phyloP scores from a whole-genome alignment of 768 basidiomycete species.

The Phaeotremella skinneri region DNA sequence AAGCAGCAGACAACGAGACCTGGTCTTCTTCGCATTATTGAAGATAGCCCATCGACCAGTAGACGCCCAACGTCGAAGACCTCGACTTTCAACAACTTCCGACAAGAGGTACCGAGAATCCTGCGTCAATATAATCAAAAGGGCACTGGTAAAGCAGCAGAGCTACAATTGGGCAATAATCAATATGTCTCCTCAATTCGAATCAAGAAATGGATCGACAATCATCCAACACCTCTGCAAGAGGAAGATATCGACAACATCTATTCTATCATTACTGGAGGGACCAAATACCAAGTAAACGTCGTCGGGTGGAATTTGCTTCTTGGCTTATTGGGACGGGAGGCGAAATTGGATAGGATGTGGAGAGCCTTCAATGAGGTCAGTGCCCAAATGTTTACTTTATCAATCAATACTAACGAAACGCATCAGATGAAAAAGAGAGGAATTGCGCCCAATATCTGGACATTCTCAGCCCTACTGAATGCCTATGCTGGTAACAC shows the following conservation, averaged over 20 bases:
- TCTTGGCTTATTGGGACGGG: constrained; percentile 33
- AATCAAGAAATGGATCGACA: neutral
- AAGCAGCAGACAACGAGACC: too few relatives aligned
- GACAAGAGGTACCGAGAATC: too few relatives aligned
- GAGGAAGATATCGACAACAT: constrained; percentile 6
- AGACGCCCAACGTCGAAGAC: too few relatives aligned
- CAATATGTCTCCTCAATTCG: neutral
- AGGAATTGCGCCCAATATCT: constrained; percentile 39
- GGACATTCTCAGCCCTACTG: constrained; percentile 43
- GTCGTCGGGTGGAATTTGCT: constrained; percentile 45
- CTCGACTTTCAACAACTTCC: too few relatives aligned
- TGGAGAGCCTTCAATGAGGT: constrained; percentile 48
- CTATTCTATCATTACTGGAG: constrained; percentile 22
- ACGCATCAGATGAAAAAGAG: constrained; percentile 48
- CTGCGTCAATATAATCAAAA: neutral
- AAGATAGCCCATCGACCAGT: too few relatives aligned
- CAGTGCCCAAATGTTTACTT: constrained; percentile 12
- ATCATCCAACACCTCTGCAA: neutral
- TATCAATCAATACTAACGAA: neutral
- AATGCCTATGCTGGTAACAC: constrained; percentile 34
- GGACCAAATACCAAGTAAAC: constrained; percentile 29
- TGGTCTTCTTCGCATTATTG: too few relatives aligned
- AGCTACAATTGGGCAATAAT: neutral
- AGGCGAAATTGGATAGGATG: constrained; percentile 38
- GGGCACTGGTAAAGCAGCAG: neutral